These are phyloP conservation scores for Trichoderma atroviride DNA, from an alignment of 2,329 filamentous ascomycete species.

Conservation along the genomic window DNA sequence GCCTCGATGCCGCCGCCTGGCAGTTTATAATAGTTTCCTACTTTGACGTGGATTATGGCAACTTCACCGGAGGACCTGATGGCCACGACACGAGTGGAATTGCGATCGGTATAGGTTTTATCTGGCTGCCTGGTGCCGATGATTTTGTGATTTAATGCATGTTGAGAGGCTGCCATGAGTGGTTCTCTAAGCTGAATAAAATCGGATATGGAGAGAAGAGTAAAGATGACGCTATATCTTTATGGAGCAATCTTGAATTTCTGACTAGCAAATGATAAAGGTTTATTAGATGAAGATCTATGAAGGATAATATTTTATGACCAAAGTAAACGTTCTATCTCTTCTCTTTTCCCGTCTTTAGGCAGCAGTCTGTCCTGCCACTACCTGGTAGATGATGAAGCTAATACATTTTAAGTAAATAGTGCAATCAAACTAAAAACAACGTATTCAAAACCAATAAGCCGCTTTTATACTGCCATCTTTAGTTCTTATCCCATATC, in stretches of 20 bases:
- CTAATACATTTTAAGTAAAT: neutral
- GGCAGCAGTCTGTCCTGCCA: neutral
- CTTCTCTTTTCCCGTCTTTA: neutral
- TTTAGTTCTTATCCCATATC: neutral
- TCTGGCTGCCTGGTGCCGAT: slow-evolving; percentile 18
- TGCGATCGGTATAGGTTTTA: slow-evolving; percentile 15
- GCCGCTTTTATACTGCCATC: neutral
- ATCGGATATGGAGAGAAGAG: neutral
- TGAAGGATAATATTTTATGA: neutral
- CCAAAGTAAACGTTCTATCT: no score
- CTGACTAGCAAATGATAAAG: neutral
- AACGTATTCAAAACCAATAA: neutral
- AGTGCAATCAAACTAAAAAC: neutral
- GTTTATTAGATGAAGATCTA: neutral
- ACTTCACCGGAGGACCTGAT: slow-evolving; percentile 2
- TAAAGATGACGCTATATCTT: neutral
- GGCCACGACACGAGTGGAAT: slow-evolving; percentile 25
- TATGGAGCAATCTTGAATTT: neutral
- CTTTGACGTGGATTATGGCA: slow-evolving; percentile 23
- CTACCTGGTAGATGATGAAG: neutral
- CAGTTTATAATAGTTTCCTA: slow-evolving; percentile 28
- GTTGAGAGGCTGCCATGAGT: neutral
- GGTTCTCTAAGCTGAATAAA: neutral
- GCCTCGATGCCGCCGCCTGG: slow-evolving; percentile 28
- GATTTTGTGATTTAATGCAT: neutral